phyloP scores from a whole-genome alignment of 805 yeast species.

The Candida morakotiae region DNA sequence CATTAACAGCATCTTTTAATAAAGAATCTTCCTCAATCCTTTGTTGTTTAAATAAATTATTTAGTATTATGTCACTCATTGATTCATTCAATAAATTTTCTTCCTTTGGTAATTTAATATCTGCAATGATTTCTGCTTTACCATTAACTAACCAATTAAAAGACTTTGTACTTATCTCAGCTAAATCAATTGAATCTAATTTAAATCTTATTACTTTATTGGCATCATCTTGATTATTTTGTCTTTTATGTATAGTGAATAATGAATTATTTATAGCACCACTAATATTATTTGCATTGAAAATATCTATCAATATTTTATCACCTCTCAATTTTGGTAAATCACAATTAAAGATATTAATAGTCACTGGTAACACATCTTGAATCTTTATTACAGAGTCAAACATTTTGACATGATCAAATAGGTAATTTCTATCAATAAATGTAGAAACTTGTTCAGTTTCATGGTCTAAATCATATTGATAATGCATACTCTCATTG shows the following conservation, averaged over 20 bases:
- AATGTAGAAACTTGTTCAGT: constrained; percentile 9
- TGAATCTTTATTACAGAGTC: constrained; percentile 46
- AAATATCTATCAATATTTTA: constrained; percentile 59
- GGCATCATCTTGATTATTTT: constrained; percentile 29
- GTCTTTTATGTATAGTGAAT: constrained; percentile 74
- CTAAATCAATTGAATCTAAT: constrained; percentile 39
- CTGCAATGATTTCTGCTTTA: constrained; percentile 64
- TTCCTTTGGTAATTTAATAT: constrained; percentile 61
- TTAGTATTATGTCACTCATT: constrained; percentile 21
- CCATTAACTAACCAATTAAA: constrained; percentile 75
- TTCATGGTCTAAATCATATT: constrained; percentile 27
- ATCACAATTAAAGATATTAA: constrained; percentile 64
- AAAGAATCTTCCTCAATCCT: constrained; percentile 17
- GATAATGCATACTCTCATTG: constrained; percentile 27
- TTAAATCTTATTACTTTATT: constrained; percentile 32
- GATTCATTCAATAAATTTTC: constrained; percentile 15
- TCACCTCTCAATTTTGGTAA: constrained; percentile 56
- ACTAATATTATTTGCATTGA: constrained; percentile 65
- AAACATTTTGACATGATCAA: constrained; percentile 41
- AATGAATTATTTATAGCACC: constrained; percentile 74
- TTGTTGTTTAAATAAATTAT: constrained; percentile 18
- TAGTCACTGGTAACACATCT: constrained; percentile 35
- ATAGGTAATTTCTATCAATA: constrained; percentile 29
- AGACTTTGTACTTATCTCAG: constrained; percentile 18
- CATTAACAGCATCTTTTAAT: constrained; percentile 37